phyloP scores from a whole-genome alignment of 1,139 yeast genomes.

The Geotrichum restrictum region DNA sequence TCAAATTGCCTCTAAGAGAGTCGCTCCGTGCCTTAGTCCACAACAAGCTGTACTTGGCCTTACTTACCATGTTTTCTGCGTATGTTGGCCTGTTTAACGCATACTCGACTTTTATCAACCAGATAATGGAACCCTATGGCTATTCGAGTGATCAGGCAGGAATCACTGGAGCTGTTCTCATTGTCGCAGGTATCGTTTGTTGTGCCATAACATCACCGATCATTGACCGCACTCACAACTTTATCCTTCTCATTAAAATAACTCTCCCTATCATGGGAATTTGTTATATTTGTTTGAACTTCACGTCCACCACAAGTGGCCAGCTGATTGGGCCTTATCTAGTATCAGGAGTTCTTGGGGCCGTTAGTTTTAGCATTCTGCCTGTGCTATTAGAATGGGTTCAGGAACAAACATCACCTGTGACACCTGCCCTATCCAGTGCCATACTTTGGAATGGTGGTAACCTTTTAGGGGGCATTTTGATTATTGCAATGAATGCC shows the following conservation, averaged over 20 bases:
- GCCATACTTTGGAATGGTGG: slow-evolving; percentile 39
- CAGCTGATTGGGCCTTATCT: slow-evolving; percentile 36
- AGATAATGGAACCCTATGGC: slow-evolving; percentile 39
- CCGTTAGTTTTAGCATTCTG: slow-evolving; percentile 36
- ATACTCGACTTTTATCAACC: slow-evolving; percentile 36
- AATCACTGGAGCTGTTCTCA: slow-evolving; percentile 37
- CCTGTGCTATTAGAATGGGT: slow-evolving; percentile 39
- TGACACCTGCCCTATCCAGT: slow-evolving; percentile 36
- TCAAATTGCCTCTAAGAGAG: slow-evolving; percentile 30
- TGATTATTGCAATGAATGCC: slow-evolving; percentile 38
- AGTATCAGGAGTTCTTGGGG: slow-evolving; percentile 39
- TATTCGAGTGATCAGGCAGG: slow-evolving; percentile 38
- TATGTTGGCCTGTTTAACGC: slow-evolving; percentile 41
- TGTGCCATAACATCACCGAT: slow-evolving; percentile 37
- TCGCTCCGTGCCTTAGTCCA: slow-evolving; percentile 28
- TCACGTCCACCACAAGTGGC: slow-evolving; percentile 30
- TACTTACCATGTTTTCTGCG: slow-evolving; percentile 34
- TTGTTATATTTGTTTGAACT: slow-evolving; percentile 37
- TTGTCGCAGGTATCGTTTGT: slow-evolving; percentile 36
- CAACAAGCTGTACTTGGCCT: slow-evolving; percentile 27
- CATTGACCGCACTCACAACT: slow-evolving; percentile 34
- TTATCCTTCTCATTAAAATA: slow-evolving; percentile 28
- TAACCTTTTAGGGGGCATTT: slow-evolving; percentile 38
- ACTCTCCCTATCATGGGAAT: slow-evolving; percentile 36
- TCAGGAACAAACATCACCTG: slow-evolving; percentile 39